phyloP scores from a whole-genome alignment of 2,329 filamentous ascomycete genomes.

The Scedosporium dehoogii region DNA sequence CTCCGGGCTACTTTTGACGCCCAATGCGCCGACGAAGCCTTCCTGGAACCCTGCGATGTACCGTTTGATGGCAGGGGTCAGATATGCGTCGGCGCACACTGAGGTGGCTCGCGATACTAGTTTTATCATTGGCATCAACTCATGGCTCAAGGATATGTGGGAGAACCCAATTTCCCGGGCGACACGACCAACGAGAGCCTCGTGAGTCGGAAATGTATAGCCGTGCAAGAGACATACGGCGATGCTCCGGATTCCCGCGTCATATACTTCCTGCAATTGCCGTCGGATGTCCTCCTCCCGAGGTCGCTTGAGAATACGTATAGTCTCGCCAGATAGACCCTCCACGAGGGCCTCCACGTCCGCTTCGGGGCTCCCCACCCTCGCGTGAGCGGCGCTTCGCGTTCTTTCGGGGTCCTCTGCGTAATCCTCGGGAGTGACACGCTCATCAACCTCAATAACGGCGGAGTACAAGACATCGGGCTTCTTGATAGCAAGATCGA shows the following conservation, averaged over 20 bases:
- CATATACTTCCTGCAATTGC: constrained; percentile 50
- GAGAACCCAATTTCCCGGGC: constrained; percentile 62
- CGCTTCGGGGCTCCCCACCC: constrained; percentile 36
- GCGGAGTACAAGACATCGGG: constrained; percentile 78
- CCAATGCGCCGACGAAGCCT: constrained; percentile 69
- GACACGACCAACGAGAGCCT: constrained; percentile 64
- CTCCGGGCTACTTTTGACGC: constrained; percentile 66
- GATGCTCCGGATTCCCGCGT: constrained; percentile 64
- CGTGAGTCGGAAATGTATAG: constrained; percentile 84
- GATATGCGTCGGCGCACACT: constrained; percentile 31
- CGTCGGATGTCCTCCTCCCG: constrained; percentile 40
- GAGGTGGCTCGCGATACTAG: constrained; percentile 33
- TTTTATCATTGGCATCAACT: constrained; percentile 32
- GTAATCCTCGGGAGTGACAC: constrained; percentile 86
- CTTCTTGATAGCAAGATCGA: constrained; percentile 78
- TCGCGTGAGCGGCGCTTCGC: constrained; percentile 42
- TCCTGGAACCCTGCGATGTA: constrained; percentile 29
- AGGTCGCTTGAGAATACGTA: constrained; percentile 54
- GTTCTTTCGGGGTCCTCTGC: constrained; percentile 70
- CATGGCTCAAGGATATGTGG: constrained; percentile 18
- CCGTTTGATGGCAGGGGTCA: constrained; percentile 30
- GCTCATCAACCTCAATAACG: constrained; percentile 84
- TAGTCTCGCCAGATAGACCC: constrained; percentile 58
- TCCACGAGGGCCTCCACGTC: constrained; percentile 50
- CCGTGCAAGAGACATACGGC: constrained; percentile 88